Evolutionary conservation across 805 yeast species (phyloP), one percentile per base, ranked within the genome.

Genomic region (Candida bentonensis): DNA sequence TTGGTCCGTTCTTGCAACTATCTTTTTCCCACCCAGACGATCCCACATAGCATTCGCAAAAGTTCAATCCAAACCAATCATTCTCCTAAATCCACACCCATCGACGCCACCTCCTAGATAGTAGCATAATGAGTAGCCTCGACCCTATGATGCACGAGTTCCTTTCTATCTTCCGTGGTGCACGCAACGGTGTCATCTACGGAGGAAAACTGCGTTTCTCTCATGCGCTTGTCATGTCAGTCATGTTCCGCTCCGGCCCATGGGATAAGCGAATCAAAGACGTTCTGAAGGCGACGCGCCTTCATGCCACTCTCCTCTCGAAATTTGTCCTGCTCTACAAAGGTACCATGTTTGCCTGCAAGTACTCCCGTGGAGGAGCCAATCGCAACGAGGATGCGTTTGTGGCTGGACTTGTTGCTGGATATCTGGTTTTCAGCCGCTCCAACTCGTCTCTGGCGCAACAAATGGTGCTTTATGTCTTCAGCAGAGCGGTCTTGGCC

Each of bases 381-480:
- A 44, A 49, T 15, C 44, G 51, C 40, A 50, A 49, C 39, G 33
- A 41, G 42, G 53, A 55, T 44, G 47, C 62, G 21, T 50, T 60
- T 42, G 23, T 63, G 17, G 64, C 68, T 15, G 73, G 73, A 3
- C 45, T 55, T 2, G 41, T 67, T 7, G 68, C 68, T 4, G 73
- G 71, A 2, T 60, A 55, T 39, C 13, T 62, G 11, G 69, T 68
- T 15, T 69, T 66, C 47, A 72, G 73, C 0, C 48, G 49, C 9
- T 46, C 49, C 59, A 48, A 63, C 57, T 17, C 71, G 66, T 3
- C 51, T 4, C 78, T 81, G 23, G 69, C 82, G n/a, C 80, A 76
- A 49, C 88, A 82, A 59, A 73, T 82, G 50, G 82, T 87, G 1
- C 67, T 82, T 42, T 82, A 82, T 54, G 79, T 85, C 49, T 72